Evolutionary conservation across 352 stramenopile genomes (phyloP), one percentile per base, ranked within the genome.

Genomic region (Pythium grandisporangium): DNA sequence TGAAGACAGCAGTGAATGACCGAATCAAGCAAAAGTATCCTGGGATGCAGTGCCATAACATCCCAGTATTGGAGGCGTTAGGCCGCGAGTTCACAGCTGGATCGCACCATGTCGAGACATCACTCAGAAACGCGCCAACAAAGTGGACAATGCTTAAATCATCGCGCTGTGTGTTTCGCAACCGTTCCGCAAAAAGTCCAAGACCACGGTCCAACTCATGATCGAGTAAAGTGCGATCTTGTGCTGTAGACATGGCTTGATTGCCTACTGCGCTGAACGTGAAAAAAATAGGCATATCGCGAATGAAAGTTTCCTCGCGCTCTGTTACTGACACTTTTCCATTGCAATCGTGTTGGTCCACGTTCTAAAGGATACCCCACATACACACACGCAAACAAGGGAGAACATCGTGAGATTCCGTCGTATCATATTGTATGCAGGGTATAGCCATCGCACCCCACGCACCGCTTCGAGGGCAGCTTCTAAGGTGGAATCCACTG

Each of bases 11-110:
- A 30, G 84, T 59, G 25, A 83, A 88, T 24, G 82, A 48, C 8
- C 71, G 76, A 13, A 86, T 53, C 17, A 89, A 48, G 29, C 55
- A 52, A 54, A 86, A 85, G 50, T 93, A 93, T 0, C 79, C 79
- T 10, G 79, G 79, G 16, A 93, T 45, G 10, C 71, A 87, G 48
- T 89, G 77, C 79, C 79, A 93, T 22, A 81, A 23, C 32, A 85
- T 70, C 0, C 19, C 17, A 17, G 22, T 58, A 40, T 1, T 55
- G 52, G 45, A 65, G 56, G 1, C 57, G 48, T 10, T 66, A 64
- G 23, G 42, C 46, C 11, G 17, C 38, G 6, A 55, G 51, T 42
- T 75, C 61, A 45, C 11, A 43, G 25, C 45, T 0, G 46, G 48
- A 12, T 56, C 63, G 32, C 62, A 84, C 76, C 72, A 90, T 30